Evolutionary conservation across 2,329 filamentous ascomycete genomes (phyloP).

Genomic region (Cladobotryum mycophilum): DNA sequence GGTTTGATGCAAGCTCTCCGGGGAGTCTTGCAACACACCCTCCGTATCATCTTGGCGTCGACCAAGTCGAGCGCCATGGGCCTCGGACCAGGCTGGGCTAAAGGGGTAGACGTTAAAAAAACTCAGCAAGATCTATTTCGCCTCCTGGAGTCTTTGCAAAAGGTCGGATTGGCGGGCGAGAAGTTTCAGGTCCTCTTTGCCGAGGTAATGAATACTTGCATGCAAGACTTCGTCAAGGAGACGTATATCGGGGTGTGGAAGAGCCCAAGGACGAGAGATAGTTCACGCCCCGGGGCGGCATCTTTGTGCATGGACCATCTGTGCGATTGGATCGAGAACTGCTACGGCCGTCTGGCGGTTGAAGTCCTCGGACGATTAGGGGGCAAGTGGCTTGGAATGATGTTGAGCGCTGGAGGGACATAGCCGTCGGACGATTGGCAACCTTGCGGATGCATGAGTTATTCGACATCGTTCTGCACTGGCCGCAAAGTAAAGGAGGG

Average conservation of each 20-base stretch:
- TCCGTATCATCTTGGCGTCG: slow-evolving; percentile 40
- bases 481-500: slow-evolving; percentile 65
- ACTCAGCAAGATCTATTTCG: slow-evolving; percentile 47
- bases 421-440: slow-evolving; percentile 62
- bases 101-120: slow-evolving; percentile 20
- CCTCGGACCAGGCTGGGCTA: slow-evolving; percentile 18
- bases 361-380: slow-evolving; percentile 50
- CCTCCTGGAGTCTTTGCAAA: slow-evolving; percentile 53
- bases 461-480: slow-evolving; percentile 72
- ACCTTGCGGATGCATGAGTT: slow-evolving; percentile 63
- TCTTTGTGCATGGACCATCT: slow-evolving; percentile 54
- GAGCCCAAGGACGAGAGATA: slow-evolving; percentile 17
- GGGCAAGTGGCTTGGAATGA: slow-evolving; percentile 46
- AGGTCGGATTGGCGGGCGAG: slow-evolving; percentile 63
- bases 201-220: slow-evolving; percentile 60
- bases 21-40: slow-evolving; percentile 47
- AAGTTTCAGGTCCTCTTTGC: slow-evolving; percentile 65
- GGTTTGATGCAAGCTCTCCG: slow-evolving; percentile 49
- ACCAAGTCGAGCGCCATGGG: slow-evolving; percentile 11
- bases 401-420: slow-evolving; percentile 63
- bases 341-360: slow-evolving; percentile 58
- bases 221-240: slow-evolving; percentile 55
- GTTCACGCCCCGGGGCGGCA: slow-evolving; percentile 19
- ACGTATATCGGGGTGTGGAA: slow-evolving; percentile 60
- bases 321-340: slow-evolving; percentile 60